Evolutionary conservation across 2,329 filamentous ascomycete species (phyloP).

Genomic region (Ceratocystis lukuohia): DNA sequence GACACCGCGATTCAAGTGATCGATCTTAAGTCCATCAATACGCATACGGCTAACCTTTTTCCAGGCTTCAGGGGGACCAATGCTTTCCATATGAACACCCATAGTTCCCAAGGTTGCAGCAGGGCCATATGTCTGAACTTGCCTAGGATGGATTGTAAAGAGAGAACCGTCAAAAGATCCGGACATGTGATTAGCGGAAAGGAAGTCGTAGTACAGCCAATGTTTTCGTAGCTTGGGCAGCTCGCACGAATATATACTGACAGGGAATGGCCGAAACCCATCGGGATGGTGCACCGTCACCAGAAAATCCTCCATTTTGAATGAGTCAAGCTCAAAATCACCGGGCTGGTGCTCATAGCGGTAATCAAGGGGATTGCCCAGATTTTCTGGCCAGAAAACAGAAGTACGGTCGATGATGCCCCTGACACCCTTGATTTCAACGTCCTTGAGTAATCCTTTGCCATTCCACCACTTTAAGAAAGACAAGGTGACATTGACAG

Average conservation of each 20-base stretch:
- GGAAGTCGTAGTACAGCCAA: conserved; percentile 95
- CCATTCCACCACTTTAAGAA: conserved; percentile 99
- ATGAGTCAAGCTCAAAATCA: conserved; percentile 93
- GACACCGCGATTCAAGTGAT: conserved; percentile 87
- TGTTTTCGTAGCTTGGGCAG: conserved; percentile 85
- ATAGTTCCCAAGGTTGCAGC: conserved; percentile 16
- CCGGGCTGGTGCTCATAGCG: conserved; percentile 77
- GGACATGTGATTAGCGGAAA: conserved; percentile 91
- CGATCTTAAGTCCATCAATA: conserved; percentile 87
- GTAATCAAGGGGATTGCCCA: conserved; percentile 71
- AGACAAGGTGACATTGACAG: conserved; percentile 88
- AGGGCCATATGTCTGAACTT: conserved; percentile 46
- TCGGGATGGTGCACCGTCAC: conserved; percentile 84
- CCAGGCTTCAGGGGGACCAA: conserved; percentile 57
- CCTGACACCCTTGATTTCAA: conserved; percentile 85
- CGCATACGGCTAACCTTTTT: conserved; percentile 90
- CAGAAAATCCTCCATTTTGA: conserved; percentile 88
- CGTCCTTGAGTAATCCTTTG: conserved; percentile 78
- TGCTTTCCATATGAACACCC: conserved; percentile 32
- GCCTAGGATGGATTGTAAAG: conserved; percentile 91
- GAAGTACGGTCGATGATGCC: conserved; percentile 84
- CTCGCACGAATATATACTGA: conserved; percentile 93
- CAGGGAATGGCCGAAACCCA: conserved; percentile 83
- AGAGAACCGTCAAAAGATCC: conserved; percentile 90
- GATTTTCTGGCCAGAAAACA: conserved; percentile 51